Base-by-base conservation (phyloP, 2,329 filamentous ascomycete species). In the Fusarium annulatum region DNA sequence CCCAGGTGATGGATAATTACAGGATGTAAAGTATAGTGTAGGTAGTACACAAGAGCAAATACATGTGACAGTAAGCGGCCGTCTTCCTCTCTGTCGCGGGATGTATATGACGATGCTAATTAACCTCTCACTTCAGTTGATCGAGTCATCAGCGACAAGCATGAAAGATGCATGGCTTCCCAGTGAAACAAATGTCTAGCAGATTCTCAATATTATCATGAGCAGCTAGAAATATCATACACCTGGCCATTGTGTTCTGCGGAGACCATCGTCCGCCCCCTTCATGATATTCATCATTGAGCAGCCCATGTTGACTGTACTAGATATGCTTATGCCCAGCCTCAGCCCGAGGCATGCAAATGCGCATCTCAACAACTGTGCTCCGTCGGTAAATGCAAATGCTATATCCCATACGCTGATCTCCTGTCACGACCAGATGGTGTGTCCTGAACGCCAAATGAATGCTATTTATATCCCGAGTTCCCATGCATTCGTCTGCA, bases 361-460 rank as follows among this genome's bases (percentile, higher is more conserved):
- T 26, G 39, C 41, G 60, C 36, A 61, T 43, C 51, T 56, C 34
- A 48, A 56, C 48, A 49, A 45, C 59, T 53, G 33, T 68, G 36
- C 59, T 60, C 64, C 64, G 49, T 34, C 45, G 64, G 39, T 61
- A 72, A 72, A 71, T 58, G 45, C 61, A 61, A 72, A 72, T 63
- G 56, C 57, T 59, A 57, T 72, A 67, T 63, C 68, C 55, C 49
- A 51, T 71, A 38, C 48, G 46, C 41, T 43, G 46, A 46, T 64
- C 56, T 57, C 67, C 41, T 48, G 42, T 51, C 61, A 41, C 66
- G 64, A 56, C 52, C 57, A 33, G 23, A 51, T 74, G 52, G 48
- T 60, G 34, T 61, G 59, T 66, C 72, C 72, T 45, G 64, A 74
- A 74, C 72, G 72, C 72, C 72, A 74, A 74, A 69, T 56, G 64